phyloP scores from a whole-genome alignment of 495 filamentous ascomycete genomes.

The Penicillium samsonianum region DNA sequence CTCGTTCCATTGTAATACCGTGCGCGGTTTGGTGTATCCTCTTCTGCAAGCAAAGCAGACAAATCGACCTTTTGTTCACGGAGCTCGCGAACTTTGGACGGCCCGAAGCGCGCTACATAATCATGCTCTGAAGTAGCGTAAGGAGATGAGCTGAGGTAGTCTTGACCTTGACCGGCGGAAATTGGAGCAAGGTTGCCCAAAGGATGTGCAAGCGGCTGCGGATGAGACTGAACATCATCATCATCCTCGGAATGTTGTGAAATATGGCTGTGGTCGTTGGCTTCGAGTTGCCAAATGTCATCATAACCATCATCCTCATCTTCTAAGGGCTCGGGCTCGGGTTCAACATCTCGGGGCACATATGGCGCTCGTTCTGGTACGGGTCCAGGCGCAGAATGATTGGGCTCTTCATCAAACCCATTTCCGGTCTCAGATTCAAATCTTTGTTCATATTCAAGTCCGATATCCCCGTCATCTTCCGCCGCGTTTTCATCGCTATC shows the following conservation, averaged over 20 bases:
- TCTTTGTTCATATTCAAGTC: slow-evolving; percentile 17
- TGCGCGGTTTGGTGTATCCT: slow-evolving; percentile 44
- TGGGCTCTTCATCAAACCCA: slow-evolving; percentile 10
- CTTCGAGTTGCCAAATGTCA: slow-evolving; percentile 52
- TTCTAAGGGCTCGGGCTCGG: slow-evolving; percentile 12
- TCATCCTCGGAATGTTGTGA: slow-evolving; percentile 28
- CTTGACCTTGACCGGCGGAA: slow-evolving; percentile 15
- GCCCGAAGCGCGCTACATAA: slow-evolving; percentile 32
- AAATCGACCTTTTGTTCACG: slow-evolving; percentile 46
- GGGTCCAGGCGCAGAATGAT: background rate
- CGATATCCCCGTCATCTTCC: slow-evolving; percentile 6
- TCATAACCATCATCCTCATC: slow-evolving; percentile 41
- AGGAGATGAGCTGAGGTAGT: slow-evolving; percentile 32
- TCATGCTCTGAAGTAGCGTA: slow-evolving; percentile 34
- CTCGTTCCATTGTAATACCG: slow-evolving; percentile 46
- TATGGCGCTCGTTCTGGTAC: background rate
- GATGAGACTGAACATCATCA: background rate
- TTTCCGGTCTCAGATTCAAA: slow-evolving; percentile 18
- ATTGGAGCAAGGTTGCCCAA: slow-evolving; percentile 14
- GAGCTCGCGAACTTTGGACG: slow-evolving; percentile 40
- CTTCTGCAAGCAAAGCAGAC: slow-evolving; percentile 33
- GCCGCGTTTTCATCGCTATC: slow-evolving; percentile 44
- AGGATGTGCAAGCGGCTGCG: slow-evolving; percentile 14
- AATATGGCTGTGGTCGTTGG: slow-evolving; percentile 36
- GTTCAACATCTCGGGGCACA: background rate